Conservation (phyloP, 257 asterid species). For the Nyctanthes arbortristis region DNA sequence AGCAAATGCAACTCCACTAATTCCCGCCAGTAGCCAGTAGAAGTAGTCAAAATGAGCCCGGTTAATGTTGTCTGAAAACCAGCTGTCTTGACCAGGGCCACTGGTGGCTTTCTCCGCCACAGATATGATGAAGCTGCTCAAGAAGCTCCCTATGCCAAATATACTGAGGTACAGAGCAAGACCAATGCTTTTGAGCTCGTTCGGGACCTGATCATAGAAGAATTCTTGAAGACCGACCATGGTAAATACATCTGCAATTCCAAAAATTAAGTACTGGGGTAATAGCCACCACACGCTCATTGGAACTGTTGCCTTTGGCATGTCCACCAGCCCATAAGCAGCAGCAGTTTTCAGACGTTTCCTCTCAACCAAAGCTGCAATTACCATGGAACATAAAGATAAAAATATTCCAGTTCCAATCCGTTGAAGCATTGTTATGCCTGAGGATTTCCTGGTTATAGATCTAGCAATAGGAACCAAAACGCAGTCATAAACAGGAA, state of each 20-base stretch:
- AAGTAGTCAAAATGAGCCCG: no score
- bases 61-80: no score
- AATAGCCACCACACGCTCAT: constrained; percentile 1
- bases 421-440: not conserved
- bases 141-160: constrained; percentile 34
- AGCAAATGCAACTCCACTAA: constrained; percentile 19
- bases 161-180: constrained; percentile 38
- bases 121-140: constrained; percentile 36
- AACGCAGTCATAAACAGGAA: not conserved
- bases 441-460: not conserved
- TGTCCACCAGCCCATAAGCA: not conserved
- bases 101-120: constrained; percentile 18
- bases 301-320: not conserved
- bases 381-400: not conserved
- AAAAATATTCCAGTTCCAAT: not conserved
- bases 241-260: not conserved
- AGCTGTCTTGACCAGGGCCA: constrained; percentile 19
- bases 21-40: constrained; percentile 34
- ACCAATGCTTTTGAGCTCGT: constrained; percentile 31
- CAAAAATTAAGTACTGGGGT: constrained; percentile 1
- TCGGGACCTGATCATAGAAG: constrained; percentile 39
- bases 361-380: not conserved
- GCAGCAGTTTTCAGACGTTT: not conserved
- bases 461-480: constrained; percentile 1
- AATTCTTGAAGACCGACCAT: constrained; percentile 36